Conservation (phyloP, 352 stramenopile genomes). For the Pythium phragmitis region DNA sequence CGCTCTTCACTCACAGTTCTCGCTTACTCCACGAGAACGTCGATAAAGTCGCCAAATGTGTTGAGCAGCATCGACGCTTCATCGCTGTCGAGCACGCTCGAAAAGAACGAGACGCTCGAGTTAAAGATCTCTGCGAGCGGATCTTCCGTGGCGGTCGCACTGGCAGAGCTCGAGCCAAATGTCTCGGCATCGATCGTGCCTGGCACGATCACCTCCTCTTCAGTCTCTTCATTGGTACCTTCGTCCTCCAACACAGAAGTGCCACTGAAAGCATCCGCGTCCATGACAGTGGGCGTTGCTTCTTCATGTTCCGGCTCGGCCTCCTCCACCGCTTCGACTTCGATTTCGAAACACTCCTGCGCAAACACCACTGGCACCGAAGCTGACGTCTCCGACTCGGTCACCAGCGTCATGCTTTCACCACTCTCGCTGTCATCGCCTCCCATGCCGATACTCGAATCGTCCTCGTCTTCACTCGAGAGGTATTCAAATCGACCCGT, state of each 20-base stretch:
- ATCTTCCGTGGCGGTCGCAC: background rate
- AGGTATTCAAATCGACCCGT: conserved; percentile 22
- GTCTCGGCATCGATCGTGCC: background rate
- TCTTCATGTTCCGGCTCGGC: background rate
- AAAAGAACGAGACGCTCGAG: conserved; percentile 50
- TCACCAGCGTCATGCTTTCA: background rate
- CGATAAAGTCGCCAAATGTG: conserved; percentile 67
- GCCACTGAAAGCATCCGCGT: background rate
- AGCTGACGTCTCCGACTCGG: background rate
- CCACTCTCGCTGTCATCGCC: background rate
- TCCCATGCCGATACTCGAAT: background rate
- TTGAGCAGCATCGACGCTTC: conserved; percentile 65
- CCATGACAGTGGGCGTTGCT: background rate
- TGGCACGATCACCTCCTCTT: background rate
- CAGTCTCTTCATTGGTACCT: background rate
- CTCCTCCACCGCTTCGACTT: background rate
- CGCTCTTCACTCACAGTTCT: no score
- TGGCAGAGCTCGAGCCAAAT: conserved; percentile 1
- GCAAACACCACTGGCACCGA: background rate
- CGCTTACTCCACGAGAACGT: conserved; percentile 55
- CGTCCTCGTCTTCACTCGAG: conserved; percentile 17
- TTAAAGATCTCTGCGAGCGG: conserved; percentile 32
- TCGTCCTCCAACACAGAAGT: background rate
- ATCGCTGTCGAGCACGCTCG: conserved; percentile 56
- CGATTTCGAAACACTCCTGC: conserved; percentile 2